A percentile compares a stretch with the other conserved stretches of the same genome.
Conservation (phyloP, 441 rosid species). For the Pelargonium myrrhifolium region DNA sequence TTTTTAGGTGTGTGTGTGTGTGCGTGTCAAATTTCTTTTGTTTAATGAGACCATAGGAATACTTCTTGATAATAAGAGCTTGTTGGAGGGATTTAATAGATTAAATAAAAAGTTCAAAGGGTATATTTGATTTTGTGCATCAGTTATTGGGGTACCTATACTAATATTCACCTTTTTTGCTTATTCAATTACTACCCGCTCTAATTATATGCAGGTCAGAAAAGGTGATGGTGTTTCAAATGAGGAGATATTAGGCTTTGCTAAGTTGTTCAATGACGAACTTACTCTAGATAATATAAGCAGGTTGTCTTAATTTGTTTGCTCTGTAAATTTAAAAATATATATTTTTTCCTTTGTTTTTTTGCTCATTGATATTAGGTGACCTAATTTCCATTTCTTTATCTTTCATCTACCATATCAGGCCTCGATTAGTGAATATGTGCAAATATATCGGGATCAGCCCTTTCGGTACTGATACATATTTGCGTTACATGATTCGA, state of each 20-base stretch:
- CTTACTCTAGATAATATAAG: slow-evolving; percentile 74
- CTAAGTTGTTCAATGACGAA: slow-evolving; percentile 77
- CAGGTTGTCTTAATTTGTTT: slow-evolving; percentile 37
- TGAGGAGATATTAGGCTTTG: slow-evolving; percentile 72
- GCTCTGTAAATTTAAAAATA: slow-evolving; percentile 1
- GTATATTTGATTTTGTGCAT: not conserved
- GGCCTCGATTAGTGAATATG: slow-evolving; percentile 78
- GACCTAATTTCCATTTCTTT: slow-evolving; percentile 11
- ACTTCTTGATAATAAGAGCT: not conserved
- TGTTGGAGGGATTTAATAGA: not conserved
- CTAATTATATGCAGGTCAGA: slow-evolving; percentile 44
- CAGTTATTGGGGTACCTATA: not conserved
- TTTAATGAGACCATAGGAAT: not conserved
- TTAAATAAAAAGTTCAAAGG: not conserved
- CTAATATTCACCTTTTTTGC: not conserved
- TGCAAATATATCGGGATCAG: slow-evolving; percentile 83
- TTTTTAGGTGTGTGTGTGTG: not conserved
- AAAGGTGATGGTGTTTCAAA: slow-evolving; percentile 57
- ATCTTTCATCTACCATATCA: slow-evolving; percentile 21
- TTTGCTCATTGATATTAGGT: slow-evolving; percentile 11
- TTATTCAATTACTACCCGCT: slow-evolving; percentile 6
- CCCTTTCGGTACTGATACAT: slow-evolving; percentile 77
- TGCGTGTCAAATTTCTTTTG: not conserved
- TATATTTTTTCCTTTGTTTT: slow-evolving; percentile 7
- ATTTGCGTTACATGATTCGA: slow-evolving; percentile 74